Evolutionary conservation across 1,284 basidiomycete species (phyloP), one percentile per base, ranked within the genome.

Genomic region (Anthracocystis panici-leucophaei): DNA sequence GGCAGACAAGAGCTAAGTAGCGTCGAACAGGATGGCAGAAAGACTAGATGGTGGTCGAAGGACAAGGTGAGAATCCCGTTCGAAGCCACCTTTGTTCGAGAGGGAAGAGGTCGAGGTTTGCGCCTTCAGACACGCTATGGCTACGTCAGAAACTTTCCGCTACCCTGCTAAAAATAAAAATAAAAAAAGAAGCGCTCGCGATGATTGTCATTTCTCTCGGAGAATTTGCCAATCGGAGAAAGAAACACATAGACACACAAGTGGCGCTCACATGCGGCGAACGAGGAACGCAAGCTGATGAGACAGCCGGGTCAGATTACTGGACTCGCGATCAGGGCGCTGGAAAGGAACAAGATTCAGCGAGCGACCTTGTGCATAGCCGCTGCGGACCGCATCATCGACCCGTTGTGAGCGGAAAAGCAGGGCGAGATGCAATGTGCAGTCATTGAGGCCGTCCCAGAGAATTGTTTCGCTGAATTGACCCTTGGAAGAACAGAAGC

Each of bases 341-440:
- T 41, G 21, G 10, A 9, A 12, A 8, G 5, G 44, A 23, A 11
- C 7, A 27, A n/a, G 23, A 4, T 7, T 11, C 20, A 44, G 53
- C 42, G 20, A 31, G 60, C 49, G 20, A 31, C 12, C 29, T 35
- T 11, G 23, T 62, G 59, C 65, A 54, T 57, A 51, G 54, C 65
- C 58, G 65, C 54, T 62, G 58, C 58, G 54, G 42, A 8, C 20
- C 18, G 35, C 29, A 33, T 40, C 63, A 45, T 55, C 42, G n/a
- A 21, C 14, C 25, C 6, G 5, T 12, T 27, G 23, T 27, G 23
- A 27, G 12, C 44, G n/a, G n/a, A 7, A 33, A 16, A 3, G 4
- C 35, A 38, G 11, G 27, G 35, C 35, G 35, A 38, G 35, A 38
- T 38, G 35, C 35, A 38, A 38, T 38, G 35, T 38, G 35, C 35